A percentile compares a stretch with the other conserved stretches of the same genome.
Conservation (phyloP, 805 yeast species). For the Yarrowia phangngaensis region DNA sequence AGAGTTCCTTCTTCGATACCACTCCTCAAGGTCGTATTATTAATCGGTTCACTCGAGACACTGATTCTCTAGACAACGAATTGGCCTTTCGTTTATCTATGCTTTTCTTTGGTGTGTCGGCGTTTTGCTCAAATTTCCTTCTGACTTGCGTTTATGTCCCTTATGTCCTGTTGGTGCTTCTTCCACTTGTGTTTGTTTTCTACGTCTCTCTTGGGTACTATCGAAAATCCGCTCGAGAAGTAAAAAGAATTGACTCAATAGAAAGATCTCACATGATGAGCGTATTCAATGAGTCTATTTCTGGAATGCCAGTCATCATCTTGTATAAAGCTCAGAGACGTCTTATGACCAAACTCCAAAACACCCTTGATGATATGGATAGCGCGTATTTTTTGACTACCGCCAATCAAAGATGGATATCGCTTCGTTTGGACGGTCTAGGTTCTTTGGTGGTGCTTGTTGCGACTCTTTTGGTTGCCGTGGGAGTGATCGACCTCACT, state of each 20-base stretch:
- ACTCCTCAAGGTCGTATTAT: slow-evolving; percentile 94
- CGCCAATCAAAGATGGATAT: slow-evolving; percentile 72
- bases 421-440: slow-evolving; percentile 54
- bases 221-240: slow-evolving; percentile 68
- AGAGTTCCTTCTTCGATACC: slow-evolving; percentile 84
- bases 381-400: slow-evolving; percentile 61
- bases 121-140: slow-evolving; percentile 53
- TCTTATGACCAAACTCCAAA: slow-evolving; percentile 49
- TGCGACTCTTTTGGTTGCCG: slow-evolving; percentile 56
- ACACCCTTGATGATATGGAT: slow-evolving; percentile 55
- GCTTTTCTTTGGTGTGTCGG: slow-evolving; percentile 50
- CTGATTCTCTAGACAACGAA: slow-evolving; percentile 90
- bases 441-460: slow-evolving; percentile 52
- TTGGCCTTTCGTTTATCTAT: slow-evolving; percentile 60
- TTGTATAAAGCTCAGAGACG: slow-evolving; percentile 49
- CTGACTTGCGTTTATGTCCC: slow-evolving; percentile 63
- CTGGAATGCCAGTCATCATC: slow-evolving; percentile 63
- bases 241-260: slow-evolving; percentile 70
- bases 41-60: slow-evolving; percentile 92
- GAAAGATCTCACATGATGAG: slow-evolving; percentile 66
- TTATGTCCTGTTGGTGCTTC: slow-evolving; percentile 59
- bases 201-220: slow-evolving; percentile 50
- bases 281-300: slow-evolving; percentile 64
- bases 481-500: slow-evolving; percentile 54
- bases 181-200: slow-evolving; percentile 49